Evolutionary conservation across 1,284 basidiomycete genomes (phyloP).

Genomic region (Leccinum subrobustum): DNA sequence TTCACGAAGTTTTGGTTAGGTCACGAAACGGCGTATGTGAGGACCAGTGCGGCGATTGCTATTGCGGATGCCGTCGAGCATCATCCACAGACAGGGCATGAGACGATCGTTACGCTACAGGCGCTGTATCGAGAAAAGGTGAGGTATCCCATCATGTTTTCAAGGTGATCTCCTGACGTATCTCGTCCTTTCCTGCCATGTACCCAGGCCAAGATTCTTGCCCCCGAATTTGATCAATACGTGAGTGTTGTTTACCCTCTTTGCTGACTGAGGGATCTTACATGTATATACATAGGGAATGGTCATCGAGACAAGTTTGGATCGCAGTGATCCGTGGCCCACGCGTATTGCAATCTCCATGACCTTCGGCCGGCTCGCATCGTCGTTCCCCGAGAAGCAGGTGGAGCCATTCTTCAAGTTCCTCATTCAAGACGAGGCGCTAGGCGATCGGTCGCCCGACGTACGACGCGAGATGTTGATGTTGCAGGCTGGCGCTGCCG

Average conservation of each 20-base stretch:
- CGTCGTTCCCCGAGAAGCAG: constrained; percentile 62
- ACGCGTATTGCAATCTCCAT: constrained; percentile 77
- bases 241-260: constrained; percentile 43
- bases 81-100: constrained; percentile 66
- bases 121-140: constrained; percentile 85
- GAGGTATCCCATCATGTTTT: neutral
- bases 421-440: constrained; percentile 79
- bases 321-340: constrained; percentile 91
- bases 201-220: constrained; percentile 74
- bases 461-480: constrained; percentile 92
- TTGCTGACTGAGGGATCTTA: too few species aligned
- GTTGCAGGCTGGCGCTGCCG: constrained; percentile 80
- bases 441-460: constrained; percentile 83
- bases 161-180: neutral
- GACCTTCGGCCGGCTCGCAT: constrained; percentile 71
- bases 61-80: constrained; percentile 78
- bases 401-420: constrained; percentile 87
- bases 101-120: constrained; percentile 53
- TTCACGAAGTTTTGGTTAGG: constrained; percentile 39
- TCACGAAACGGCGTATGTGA: constrained; percentile 82
- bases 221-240: constrained; percentile 89
- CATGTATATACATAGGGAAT: constrained; percentile 64
- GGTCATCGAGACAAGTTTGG: constrained; percentile 88
- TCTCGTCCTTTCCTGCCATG: neutral
- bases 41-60: constrained; percentile 70